Evolutionary conservation across 139 green algal species (phyloP), one percentile per base, ranked within the genome.

Genomic region (Chlorella sp.): DNA sequence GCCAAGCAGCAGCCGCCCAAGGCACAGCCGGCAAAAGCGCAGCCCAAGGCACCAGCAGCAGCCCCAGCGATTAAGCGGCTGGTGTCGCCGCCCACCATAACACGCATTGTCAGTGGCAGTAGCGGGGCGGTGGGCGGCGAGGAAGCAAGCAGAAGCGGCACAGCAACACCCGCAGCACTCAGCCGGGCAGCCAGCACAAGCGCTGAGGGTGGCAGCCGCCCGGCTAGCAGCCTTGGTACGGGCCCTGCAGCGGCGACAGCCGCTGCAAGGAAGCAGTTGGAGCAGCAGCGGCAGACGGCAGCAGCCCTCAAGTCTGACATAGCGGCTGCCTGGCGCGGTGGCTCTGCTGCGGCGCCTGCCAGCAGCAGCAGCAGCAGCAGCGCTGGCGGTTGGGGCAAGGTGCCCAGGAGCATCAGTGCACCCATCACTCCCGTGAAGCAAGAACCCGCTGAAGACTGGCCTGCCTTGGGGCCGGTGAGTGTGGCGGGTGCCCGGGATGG

Each of bases 331-430:
- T 26, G 43, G 16, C 36, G 34, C 38, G 8, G 72, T 30, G 41
- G 72, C 72, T 22, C 17, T 19, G 69, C 69, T 26, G 36, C n/a
- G 22, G 30, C 36, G 2, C 19, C 20, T 26, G 38, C 38, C 22
- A 51, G 69, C 69, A 73, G 34, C 67, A 30, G 67, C n/a, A 73
- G 67, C 67, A 44, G 67, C 17, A 73, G 67, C 67, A 73, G 34
- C n/a, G 30, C 14, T 44, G 67, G 65, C 32, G 65, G n/a, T 36
- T 43, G 34, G 34, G 67, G 67, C 34, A 41, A 38, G n/a, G 34
- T 32, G 34, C 34, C 40, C 34, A 73, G 34, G 22, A 46, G 67
- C 67, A 32, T 3, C 4, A 73, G 65, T 30, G 30, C 9, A 13
- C 0, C 17, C n/a, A n/a, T n/a, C n/a, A n/a, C n/a, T n/a, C n/a